These are phyloP conservation scores for Psilocybe mexicana DNA, from an alignment of 1,284 basidiomycete species.

Conservation along the genomic window DNA sequence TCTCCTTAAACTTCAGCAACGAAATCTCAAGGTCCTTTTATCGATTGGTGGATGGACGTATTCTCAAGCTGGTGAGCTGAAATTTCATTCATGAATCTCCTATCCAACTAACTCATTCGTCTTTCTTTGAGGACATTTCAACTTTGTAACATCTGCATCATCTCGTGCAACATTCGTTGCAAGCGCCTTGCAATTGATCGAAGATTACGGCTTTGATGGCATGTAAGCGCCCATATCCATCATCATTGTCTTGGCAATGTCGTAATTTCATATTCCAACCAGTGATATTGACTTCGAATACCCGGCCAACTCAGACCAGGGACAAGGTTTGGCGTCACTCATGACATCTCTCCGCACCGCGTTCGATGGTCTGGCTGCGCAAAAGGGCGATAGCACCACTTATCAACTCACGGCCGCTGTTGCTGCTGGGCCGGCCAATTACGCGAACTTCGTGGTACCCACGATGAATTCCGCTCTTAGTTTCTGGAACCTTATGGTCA, in stretches of 20 bases:
- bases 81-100: background rate
- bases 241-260: background rate
- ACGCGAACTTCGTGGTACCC: constrained; percentile 62
- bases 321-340: constrained; percentile 60
- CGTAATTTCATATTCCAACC: background rate
- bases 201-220: constrained; percentile 90
- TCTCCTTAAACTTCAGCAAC: constrained; percentile 73
- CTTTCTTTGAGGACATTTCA: constrained; percentile 52
- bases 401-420: constrained; percentile 62
- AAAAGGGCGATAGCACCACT: constrained; percentile 60
- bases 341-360: constrained; percentile 56
- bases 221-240: constrained; percentile 46
- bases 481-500: constrained; percentile 93
- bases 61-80: constrained; percentile 49
- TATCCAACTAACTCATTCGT: background rate
- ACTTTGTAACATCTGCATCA: constrained; percentile 54
- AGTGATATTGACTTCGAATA: constrained; percentile 77
- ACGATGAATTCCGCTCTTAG: constrained; percentile 77
- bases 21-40: constrained; percentile 77
- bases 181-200: constrained; percentile 71
- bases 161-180: constrained; percentile 72
- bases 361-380: constrained; percentile 48
- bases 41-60: constrained; percentile 81
- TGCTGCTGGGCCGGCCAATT: constrained; percentile 68
- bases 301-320: constrained; percentile 49